These are phyloP conservation scores for Aurantiochytrium sp. DNA, from an alignment of 108 stramenopile genomes.

Conservation along the genomic window DNA sequence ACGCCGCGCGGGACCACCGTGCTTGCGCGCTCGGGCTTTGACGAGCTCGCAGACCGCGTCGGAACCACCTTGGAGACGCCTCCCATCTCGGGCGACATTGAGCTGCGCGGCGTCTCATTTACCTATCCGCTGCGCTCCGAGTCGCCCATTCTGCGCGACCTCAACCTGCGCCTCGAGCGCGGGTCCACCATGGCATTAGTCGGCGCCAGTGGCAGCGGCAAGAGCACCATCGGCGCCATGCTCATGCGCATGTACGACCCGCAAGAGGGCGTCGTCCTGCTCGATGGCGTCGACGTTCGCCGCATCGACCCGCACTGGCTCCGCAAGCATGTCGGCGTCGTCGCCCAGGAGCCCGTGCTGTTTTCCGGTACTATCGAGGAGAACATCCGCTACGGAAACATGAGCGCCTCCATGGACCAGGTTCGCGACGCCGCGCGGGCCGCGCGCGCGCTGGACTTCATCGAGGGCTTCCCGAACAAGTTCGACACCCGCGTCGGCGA, in stretches of 20 bases:
- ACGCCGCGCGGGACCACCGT: background rate
- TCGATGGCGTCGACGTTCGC: conserved; percentile 74
- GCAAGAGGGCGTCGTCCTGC: conserved; percentile 60
- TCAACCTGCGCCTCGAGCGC: conserved; percentile 70
- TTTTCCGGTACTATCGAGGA: conserved; percentile 81
- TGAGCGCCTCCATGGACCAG: conserved; percentile 58
- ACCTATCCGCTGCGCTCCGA: conserved; percentile 52
- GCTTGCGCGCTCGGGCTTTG: background rate
- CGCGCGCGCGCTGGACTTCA: conserved; percentile 72
- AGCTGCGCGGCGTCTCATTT: conserved; percentile 46
- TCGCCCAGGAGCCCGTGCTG: conserved; percentile 82
- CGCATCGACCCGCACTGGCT: conserved; percentile 67
- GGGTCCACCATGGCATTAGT: conserved; percentile 87
- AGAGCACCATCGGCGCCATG: conserved; percentile 75
- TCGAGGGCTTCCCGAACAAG: conserved; percentile 68
- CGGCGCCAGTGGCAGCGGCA: conserved; percentile 83
- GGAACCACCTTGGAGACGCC: background rate
- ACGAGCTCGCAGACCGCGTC: background rate
- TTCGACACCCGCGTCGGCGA: conserved; percentile 85
- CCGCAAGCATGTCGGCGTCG: conserved; percentile 70
- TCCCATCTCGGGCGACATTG: conserved; percentile 27
- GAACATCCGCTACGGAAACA: conserved; percentile 81
- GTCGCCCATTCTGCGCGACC: conserved; percentile 57
- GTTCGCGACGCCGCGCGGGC: conserved; percentile 58
- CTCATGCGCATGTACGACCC: conserved; percentile 92